A percentile compares a stretch with the other conserved stretches of the same genome.
Conservation (phyloP, 805 yeast species). For the Debaryomyces prosopidis region DNA sequence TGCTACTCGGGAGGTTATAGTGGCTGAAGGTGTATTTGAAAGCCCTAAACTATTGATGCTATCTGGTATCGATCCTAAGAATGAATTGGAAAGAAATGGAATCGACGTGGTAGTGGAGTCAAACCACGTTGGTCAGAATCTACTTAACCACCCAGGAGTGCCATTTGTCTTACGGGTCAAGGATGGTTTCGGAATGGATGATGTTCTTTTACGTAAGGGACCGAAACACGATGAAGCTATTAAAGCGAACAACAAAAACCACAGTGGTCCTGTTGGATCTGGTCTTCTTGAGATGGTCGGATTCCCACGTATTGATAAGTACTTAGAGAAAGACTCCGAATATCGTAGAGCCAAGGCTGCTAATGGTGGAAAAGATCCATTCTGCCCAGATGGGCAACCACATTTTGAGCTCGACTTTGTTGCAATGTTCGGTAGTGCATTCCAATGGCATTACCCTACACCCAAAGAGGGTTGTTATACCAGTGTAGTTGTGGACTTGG, state of each 20-base stretch:
- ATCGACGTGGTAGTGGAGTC: conserved; percentile 23
- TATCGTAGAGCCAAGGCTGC: conserved; percentile 16
- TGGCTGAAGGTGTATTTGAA: conserved; percentile 29
- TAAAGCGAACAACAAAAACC: conserved; percentile 11
- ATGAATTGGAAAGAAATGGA: conserved; percentile 23
- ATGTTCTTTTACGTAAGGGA: conserved; percentile 16
- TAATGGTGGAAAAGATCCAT: conserved; percentile 25
- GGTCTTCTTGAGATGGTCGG: conserved; percentile 20
- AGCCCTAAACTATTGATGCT: conserved; percentile 30
- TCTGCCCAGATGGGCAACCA: conserved; percentile 25
- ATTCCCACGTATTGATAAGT: conserved; percentile 22
- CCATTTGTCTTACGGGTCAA: conserved; percentile 21
- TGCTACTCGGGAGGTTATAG: conserved; percentile 23
- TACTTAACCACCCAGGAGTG: conserved; percentile 30
- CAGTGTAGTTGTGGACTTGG: conserved; percentile 24
- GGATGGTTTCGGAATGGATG: conserved; percentile 21
- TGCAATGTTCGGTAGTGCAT: conserved; percentile 22
- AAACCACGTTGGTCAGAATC: conserved; percentile 30
- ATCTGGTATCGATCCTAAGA: conserved; percentile 28
- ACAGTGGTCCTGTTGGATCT: conserved; percentile 19
- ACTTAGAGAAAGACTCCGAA: conserved; percentile 19
- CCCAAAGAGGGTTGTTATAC: conserved; percentile 20
- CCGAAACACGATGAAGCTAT: conserved; percentile 13
- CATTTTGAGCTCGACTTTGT: conserved; percentile 26
- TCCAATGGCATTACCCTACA: conserved; percentile 26